These are phyloP conservation scores for Saccharomycopsis javanensis DNA, from an alignment of 805 yeast genomes.

Conservation along the genomic window DNA sequence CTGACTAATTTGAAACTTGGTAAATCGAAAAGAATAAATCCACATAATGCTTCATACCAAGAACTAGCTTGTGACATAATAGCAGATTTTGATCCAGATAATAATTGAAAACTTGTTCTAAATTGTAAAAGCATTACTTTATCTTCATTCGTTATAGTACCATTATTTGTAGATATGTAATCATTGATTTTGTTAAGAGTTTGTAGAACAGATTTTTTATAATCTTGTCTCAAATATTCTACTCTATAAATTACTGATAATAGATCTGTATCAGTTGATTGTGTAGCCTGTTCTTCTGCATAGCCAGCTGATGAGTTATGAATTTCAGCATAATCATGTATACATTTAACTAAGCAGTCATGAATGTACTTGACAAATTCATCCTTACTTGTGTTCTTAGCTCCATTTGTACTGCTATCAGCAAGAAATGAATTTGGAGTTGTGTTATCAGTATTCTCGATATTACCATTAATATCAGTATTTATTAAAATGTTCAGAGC, in stretches of 20 bases:
- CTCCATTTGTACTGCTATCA: slow-evolving; percentile 21
- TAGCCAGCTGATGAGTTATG: slow-evolving; percentile 1
- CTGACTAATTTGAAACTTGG: slow-evolving; percentile 37
- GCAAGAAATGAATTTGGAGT: slow-evolving; percentile 29
- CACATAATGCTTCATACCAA: slow-evolving; percentile 62
- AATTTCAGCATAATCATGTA: slow-evolving; percentile 12
- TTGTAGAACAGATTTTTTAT: slow-evolving; percentile 6
- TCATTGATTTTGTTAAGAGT: slow-evolving; percentile 7
- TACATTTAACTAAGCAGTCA: slow-evolving; percentile 21
- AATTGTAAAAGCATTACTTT: slow-evolving; percentile 18
- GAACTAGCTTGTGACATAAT: slow-evolving; percentile 42
- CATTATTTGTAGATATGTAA: not conserved
- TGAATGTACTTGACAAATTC: slow-evolving; percentile 5
- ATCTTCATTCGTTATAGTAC: not conserved
- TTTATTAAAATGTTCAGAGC: slow-evolving; percentile 40
- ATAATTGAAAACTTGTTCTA: slow-evolving; percentile 26
- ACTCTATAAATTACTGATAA: not conserved
- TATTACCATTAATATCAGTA: slow-evolving; percentile 21
- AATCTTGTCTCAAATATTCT: slow-evolving; percentile 3
- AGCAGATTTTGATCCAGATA: slow-evolving; percentile 33
- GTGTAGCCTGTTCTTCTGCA: slow-evolving; percentile 1
- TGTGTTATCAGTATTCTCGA: not conserved
- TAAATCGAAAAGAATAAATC: slow-evolving; percentile 50
- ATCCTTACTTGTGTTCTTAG: not conserved
- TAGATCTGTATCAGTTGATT: not conserved